Evolutionary conservation across 106 monocot genomes (phyloP), one percentile per base, ranked within the genome.

Genomic region (Cymbidium sinense): DNA sequence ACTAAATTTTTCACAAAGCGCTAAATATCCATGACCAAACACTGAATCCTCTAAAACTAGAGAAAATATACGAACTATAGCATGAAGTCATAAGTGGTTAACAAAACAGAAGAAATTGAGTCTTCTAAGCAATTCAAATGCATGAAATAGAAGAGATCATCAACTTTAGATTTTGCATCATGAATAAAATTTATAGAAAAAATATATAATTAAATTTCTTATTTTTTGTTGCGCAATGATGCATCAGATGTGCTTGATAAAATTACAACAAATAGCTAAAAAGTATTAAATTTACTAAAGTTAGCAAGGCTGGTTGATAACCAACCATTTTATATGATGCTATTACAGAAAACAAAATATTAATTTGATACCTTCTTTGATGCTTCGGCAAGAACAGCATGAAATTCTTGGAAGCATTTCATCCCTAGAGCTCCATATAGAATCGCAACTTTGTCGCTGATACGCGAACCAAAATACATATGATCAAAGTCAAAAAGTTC

Each of bases 401-500:
- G 93, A 79, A 96, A 89, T 36, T 91, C 88, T 80, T 82, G 86
- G 43, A 96, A 96, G 85, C 96, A 96, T 71, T 96, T 83, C 72
- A 93, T 93, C 34, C 96, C 96, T 77, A 88, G 65, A 80, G 96
- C 93, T 80, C 96, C 96, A 85, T 96, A 96, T 31, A 96, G 77
- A 61, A 96, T 84, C 43, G 88, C 83, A 75, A 85, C 70, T 19
- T 84, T 84, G 50, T 83, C 67, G 52, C 75, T 19, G 72, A 75
- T 39, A 70, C 77, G 86, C 69, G 85, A 85, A 78, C 43, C 80
- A 65, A 29, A 64, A 79, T 89, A 89, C 55, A 93, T 52, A 73
- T 96, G 96, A 82, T 96, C 96, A 86, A 96, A 96, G 15, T 93
- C 89, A 87, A 96, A 96, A 81, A 91, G 72, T 79, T 96, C 93